Percentiles rank a stretch among this genome's conserved stretches.
These are phyloP conservation scores for Brettanomyces nanus DNA, from an alignment of 805 yeast species.

Conservation along the genomic window DNA sequence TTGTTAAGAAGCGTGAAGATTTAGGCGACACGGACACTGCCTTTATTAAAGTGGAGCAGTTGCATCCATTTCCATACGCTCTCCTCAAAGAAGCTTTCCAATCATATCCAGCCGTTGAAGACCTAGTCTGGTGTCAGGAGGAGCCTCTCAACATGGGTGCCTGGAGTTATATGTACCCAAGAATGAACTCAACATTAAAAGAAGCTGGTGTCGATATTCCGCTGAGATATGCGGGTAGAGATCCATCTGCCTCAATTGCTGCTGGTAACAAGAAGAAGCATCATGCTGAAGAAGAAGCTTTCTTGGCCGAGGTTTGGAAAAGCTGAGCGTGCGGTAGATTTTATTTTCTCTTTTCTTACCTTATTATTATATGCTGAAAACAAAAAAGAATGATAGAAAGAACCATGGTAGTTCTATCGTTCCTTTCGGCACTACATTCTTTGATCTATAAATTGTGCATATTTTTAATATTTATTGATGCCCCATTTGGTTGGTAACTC, in stretches of 20 bases:
- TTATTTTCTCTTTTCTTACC: neutral
- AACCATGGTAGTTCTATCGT: too few relatives aligned
- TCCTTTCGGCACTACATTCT: too few relatives aligned
- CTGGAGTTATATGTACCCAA: conserved; percentile 73
- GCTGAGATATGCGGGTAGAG: conserved; percentile 91
- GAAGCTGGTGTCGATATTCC: conserved; percentile 58
- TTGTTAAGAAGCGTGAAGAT: conserved; percentile 80
- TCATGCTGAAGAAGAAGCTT: conserved; percentile 77
- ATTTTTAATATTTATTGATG: too few relatives aligned
- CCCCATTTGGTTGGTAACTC: too few relatives aligned
- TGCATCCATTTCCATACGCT: conserved; percentile 98
- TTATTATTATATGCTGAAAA: neutral
- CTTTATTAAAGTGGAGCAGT: conserved; percentile 81
- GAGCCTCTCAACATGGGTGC: conserved; percentile 98
- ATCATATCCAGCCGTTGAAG: conserved; percentile 74
- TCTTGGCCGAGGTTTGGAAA: conserved; percentile 62
- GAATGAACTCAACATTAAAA: conserved; percentile 66
- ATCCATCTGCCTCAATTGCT: conserved; percentile 97
- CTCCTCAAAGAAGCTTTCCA: conserved; percentile 80
- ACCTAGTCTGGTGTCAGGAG: conserved; percentile 95
- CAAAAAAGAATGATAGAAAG: too few relatives aligned
- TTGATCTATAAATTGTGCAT: too few relatives aligned
- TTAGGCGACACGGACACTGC: conserved; percentile 79
- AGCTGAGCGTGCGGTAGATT: neutral
- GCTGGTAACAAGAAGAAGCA: conserved; percentile 93